Evolutionary conservation across 31 red algal species (phyloP).

Genomic region (Endocladia muricata): DNA sequence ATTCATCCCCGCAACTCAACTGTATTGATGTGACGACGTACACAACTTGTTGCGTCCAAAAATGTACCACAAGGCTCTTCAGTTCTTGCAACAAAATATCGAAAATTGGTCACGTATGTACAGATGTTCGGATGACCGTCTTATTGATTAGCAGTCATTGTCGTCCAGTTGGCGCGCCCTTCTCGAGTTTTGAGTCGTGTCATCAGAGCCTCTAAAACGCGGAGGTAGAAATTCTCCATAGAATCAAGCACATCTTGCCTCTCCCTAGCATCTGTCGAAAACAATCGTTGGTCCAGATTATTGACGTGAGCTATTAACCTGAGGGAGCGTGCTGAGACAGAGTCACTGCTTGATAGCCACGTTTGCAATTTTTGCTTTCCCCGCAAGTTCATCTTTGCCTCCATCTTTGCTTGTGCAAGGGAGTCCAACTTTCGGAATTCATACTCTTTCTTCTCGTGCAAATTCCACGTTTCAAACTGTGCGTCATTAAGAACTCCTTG

Average conservation of each 20-base stretch:
- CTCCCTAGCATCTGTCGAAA: not conserved
- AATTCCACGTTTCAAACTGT: constrained; percentile 1
- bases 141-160: constrained; percentile 3
- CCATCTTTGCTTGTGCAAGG: not conserved
- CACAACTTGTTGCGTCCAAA: too few relatives aligned
- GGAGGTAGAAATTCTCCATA: constrained; percentile 26
- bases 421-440: constrained; percentile 18
- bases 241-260: constrained; percentile 12
- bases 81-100: too few relatives aligned
- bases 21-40: too few relatives aligned
- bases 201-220: constrained; percentile 44
- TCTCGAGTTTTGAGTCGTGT: not conserved
- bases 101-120: too few relatives aligned
- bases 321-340: not conserved
- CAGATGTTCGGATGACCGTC: too few relatives aligned
- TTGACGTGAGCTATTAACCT: constrained; percentile 14
- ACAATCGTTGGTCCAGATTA: constrained; percentile 1
- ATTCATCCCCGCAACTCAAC: too few relatives aligned
- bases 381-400: constrained; percentile 45
- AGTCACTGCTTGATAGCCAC: constrained; percentile 14
- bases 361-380: constrained; percentile 23
- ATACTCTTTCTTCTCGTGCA: constrained; percentile 6
- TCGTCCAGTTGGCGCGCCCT: constrained; percentile 12
- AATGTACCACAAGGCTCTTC: too few relatives aligned
- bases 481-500: not conserved